A percentile compares a stretch with the other conserved stretches of the same genome.
phyloP scores from a whole-genome alignment of 768 basidiomycete genomes.

The Boletus subparvulus region DNA sequence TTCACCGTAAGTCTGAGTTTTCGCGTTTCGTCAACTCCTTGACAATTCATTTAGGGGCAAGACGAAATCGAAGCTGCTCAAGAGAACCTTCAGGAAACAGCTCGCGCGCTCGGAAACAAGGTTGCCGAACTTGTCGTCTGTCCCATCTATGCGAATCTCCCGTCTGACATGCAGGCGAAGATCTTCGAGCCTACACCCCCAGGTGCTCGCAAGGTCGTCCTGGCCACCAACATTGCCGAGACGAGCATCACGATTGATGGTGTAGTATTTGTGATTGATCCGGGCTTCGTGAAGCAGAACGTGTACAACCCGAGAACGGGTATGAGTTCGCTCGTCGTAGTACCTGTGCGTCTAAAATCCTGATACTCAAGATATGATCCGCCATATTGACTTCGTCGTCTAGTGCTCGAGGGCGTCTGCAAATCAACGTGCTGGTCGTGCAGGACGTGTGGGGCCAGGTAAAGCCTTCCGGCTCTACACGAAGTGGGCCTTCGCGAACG shows the following conservation, averaged over 20 bases:
- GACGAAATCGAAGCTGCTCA: constrained; percentile 98
- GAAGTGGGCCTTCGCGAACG: constrained; percentile 96
- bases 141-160: constrained; percentile 98
- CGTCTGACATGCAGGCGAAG: constrained; percentile 98
- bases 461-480: constrained; percentile 99
- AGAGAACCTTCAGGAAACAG: constrained; percentile 94
- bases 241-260: constrained; percentile 99
- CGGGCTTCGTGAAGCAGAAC: constrained; percentile 99
- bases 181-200: constrained; percentile 99
- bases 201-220: constrained; percentile 93
- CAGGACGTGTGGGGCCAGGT: constrained; percentile 96
- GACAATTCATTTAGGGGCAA: constrained; percentile 61
- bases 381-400: not conserved
- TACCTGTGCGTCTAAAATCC: constrained; percentile 66
- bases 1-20: constrained; percentile 64
- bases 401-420: constrained; percentile 97
- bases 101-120: constrained; percentile 93
- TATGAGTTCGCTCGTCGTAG: constrained; percentile 95
- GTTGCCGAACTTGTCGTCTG: constrained; percentile 92
- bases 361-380: not conserved
- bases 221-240: constrained; percentile 99
- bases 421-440: constrained; percentile 94
- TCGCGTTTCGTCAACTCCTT: not conserved
- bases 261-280: constrained; percentile 98
- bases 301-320: constrained; percentile 98